Conservation (phyloP, 768 basidiomycete genomes). For the Omphalotus guepiniiformis region DNA sequence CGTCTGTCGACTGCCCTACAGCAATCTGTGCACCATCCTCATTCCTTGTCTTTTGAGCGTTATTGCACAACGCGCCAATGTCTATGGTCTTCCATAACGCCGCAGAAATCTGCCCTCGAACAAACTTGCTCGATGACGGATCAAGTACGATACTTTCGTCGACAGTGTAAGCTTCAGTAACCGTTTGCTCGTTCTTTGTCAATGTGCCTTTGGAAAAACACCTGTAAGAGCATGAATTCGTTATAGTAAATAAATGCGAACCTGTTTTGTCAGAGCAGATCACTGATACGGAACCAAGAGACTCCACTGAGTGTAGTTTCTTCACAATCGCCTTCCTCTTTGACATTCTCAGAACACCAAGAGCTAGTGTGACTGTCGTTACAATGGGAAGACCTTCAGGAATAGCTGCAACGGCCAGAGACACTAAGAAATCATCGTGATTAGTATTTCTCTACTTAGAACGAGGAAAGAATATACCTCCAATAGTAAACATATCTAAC, state of each 20-base stretch:
- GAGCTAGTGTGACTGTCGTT: slow-evolving; percentile 92
- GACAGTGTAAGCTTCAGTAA: slow-evolving; percentile 82
- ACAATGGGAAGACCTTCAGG: slow-evolving; percentile 97
- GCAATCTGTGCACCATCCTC: slow-evolving; percentile 56
- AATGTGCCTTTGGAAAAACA: slow-evolving; percentile 61
- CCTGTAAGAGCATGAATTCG: slow-evolving; percentile 6
- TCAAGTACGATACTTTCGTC: slow-evolving; percentile 77
- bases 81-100: slow-evolving; percentile 74
- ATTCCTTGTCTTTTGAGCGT: slow-evolving; percentile 60
- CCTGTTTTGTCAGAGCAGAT: slow-evolving; percentile 98
- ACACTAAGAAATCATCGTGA: slow-evolving; percentile 49
- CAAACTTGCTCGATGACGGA: slow-evolving; percentile 37
- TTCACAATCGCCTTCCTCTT: slow-evolving; percentile 96
- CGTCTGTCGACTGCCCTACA: slow-evolving; percentile 91
- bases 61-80: slow-evolving; percentile 88
- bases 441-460: neutral
- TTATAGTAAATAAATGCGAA: slow-evolving; percentile 21
- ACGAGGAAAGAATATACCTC: slow-evolving; percentile 52
- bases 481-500: slow-evolving; percentile 99
- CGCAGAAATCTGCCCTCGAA: slow-evolving; percentile 41
- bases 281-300: slow-evolving; percentile 91
- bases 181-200: slow-evolving; percentile 95
- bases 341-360: slow-evolving; percentile 92
- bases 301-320: slow-evolving; percentile 92
- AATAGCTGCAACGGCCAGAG: slow-evolving; percentile 96